These are phyloP conservation scores for Eucalyptus urophylla DNA, from an alignment of 345 rosid genomes.

Conservation along the genomic window DNA sequence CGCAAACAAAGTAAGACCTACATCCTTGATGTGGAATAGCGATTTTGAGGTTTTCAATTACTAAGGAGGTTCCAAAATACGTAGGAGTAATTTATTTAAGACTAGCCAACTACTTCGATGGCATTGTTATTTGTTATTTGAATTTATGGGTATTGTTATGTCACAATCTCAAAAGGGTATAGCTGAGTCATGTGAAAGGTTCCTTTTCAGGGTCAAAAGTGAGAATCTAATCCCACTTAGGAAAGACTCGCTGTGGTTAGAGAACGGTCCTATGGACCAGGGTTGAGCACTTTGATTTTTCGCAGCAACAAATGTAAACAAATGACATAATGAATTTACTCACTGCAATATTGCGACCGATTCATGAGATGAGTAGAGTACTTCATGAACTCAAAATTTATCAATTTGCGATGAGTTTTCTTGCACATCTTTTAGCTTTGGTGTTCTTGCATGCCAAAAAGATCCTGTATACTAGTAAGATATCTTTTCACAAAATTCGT, in stretches of 20 bases:
- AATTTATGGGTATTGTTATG: neutral
- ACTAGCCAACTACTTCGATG: neutral
- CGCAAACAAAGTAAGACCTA: neutral
- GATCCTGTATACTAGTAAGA: neutral
- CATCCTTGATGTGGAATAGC: neutral
- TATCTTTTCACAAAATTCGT: neutral
- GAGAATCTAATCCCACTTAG: neutral
- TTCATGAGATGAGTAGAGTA: neutral
- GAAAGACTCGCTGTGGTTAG: neutral
- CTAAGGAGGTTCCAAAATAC: neutral
- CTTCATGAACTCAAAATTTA: neutral
- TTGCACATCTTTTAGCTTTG: neutral
- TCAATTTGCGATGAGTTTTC: neutral
- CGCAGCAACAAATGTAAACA: neutral
- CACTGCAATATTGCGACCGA: fast-evolving
- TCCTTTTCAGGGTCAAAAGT: neutral
- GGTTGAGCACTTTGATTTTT: neutral
- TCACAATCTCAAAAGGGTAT: neutral
- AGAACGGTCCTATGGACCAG: neutral
- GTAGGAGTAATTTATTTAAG: neutral
- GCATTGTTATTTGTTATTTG: neutral
- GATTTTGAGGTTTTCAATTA: neutral
- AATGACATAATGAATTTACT: neutral
- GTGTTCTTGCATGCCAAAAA: neutral
- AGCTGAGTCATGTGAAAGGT: neutral